Evolutionary conservation across 116 monocot genomes (phyloP).

Genomic region (Zostera marina): DNA sequence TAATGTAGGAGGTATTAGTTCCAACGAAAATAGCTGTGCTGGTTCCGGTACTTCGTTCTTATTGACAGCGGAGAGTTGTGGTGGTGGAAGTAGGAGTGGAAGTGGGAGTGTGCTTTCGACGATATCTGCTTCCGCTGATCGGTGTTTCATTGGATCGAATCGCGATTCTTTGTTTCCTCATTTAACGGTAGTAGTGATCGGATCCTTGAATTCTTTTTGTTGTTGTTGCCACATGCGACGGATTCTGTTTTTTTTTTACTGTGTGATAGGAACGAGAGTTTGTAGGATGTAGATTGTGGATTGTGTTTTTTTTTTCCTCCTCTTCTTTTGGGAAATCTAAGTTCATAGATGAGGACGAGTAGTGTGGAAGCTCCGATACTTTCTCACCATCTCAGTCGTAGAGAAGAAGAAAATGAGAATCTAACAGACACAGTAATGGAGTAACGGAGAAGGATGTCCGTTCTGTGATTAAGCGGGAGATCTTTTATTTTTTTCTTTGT

Average conservation of each 20-base stretch:
- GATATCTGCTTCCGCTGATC: slow-evolving; percentile 5
- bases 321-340: not conserved
- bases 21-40: not conserved
- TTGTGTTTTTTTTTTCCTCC: not conserved
- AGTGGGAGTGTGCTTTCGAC: slow-evolving; percentile 1
- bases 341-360: not conserved
- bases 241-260: no score
- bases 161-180: slow-evolving; percentile 7
- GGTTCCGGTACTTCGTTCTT: slow-evolving; percentile 1
- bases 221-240: not conserved
- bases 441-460: not conserved
- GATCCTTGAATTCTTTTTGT: not conserved
- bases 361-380: not conserved
- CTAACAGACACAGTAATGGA: not conserved
- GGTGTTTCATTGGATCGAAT: slow-evolving; percentile 23
- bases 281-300: no score
- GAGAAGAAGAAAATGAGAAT: not conserved
- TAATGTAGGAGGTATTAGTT: no score
- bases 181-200: not conserved
- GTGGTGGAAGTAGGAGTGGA: not conserved
- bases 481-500: not conserved
- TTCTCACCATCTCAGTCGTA: not conserved
- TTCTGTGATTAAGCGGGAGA: not conserved
- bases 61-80: not conserved
- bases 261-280: no score